phyloP scores from a whole-genome alignment of 768 basidiomycete species.

The Coprinopsis cinerea region DNA sequence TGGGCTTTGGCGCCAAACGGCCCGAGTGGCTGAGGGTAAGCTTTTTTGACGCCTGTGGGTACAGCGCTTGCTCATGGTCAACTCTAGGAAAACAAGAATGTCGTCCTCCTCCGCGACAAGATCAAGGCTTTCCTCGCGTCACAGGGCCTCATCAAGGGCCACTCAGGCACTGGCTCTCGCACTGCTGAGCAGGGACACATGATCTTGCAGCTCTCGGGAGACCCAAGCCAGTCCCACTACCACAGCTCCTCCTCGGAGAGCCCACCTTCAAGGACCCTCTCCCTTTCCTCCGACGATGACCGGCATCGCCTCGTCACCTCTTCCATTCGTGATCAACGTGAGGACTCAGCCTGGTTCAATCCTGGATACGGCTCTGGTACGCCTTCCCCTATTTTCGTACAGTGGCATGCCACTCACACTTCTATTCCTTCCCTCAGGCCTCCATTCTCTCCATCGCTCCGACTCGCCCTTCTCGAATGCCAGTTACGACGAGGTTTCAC shows the following conservation, averaged over 20 bases:
- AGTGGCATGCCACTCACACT: conserved; percentile 8
- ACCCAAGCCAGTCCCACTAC: conserved; percentile 39
- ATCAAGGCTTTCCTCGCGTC: conserved; percentile 75
- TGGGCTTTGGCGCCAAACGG: conserved; percentile 81
- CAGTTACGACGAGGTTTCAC: conserved; percentile 14
- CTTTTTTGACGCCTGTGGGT: conserved; percentile 11
- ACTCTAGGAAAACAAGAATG: conserved; percentile 63
- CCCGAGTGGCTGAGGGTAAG: conserved; percentile 81
- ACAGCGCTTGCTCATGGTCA: conserved; percentile 8
- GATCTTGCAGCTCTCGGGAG: conserved; percentile 46
- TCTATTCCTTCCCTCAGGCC: conserved; percentile 11
- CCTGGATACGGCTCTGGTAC: neutral
- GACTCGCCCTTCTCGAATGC: conserved; percentile 17
- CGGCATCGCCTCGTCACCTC: conserved; percentile 17
- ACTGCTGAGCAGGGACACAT: conserved; percentile 43
- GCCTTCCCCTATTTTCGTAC: neutral
- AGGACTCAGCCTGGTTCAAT: conserved; percentile 9
- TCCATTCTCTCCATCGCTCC: conserved; percentile 15
- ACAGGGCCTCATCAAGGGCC: conserved; percentile 88
- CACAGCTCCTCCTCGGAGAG: conserved; percentile 29
- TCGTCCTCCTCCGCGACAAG: conserved; percentile 63
- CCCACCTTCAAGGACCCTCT: conserved; percentile 25
- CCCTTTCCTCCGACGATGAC: conserved; percentile 16
- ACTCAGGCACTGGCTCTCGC: conserved; percentile 65
- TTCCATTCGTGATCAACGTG: conserved; percentile 18